Conservation (phyloP, 306 rosid species). For the Rosa lucieae region DNA sequence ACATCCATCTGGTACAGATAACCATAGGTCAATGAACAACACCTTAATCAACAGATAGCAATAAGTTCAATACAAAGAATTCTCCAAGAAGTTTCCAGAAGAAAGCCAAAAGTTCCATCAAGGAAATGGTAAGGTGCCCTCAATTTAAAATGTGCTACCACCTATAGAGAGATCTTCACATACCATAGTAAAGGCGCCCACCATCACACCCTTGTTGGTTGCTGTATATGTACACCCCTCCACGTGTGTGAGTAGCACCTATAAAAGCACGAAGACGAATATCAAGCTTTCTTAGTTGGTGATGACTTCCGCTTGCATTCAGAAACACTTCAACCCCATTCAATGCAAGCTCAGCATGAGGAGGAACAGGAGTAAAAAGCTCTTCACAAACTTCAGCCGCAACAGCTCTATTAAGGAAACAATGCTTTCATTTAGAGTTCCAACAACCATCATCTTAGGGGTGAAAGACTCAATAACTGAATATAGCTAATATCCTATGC, state of each 20-base stretch:
- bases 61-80: not conserved
- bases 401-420: conserved; percentile 61
- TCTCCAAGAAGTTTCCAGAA: not conserved
- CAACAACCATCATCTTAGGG: conserved; percentile 19
- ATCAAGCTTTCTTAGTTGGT: conserved; percentile 95
- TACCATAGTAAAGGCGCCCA: conserved; percentile 95
- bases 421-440: conserved; percentile 24
- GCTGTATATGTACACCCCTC: conserved; percentile 96
- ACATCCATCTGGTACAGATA: conserved; percentile 75
- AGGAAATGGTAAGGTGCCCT: not conserved
- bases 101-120: not conserved
- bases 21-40: not conserved
- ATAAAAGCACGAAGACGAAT: conserved; percentile 86
- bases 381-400: conserved; percentile 98
- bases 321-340: conserved; percentile 96
- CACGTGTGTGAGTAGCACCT: conserved; percentile 83
- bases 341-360: conserved; percentile 88
- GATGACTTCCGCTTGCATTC: conserved; percentile 99
- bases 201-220: conserved; percentile 98
- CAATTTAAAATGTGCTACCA: not conserved
- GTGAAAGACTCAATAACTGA: not conserved
- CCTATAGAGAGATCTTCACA: conserved; percentile 7
- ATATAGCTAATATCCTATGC: not conserved
- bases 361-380: conserved; percentile 73
- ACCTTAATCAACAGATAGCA: conserved; percentile 6